Percentiles rank a stretch among this genome's conserved stretches.
phyloP scores from a whole-genome alignment of 257 asterid genomes.

The Scutellaria galericulata region DNA sequence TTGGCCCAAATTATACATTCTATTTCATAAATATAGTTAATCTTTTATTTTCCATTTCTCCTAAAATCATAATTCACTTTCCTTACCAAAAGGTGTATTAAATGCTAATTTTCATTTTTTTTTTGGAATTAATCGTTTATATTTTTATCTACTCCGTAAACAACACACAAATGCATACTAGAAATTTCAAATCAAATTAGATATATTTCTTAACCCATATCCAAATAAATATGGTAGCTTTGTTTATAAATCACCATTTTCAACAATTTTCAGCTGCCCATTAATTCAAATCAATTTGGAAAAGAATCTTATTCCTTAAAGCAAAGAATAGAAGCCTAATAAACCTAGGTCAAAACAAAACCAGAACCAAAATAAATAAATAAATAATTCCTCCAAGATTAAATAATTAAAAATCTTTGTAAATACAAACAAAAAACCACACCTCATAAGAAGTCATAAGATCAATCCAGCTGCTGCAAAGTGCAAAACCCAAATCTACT shows the following conservation, averaged over 20 bases:
- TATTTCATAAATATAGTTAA: too few relatives aligned
- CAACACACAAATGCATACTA: too few relatives aligned
- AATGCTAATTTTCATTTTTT: too few relatives aligned
- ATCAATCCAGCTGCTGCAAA: slow-evolving; percentile 35
- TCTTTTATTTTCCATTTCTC: too few relatives aligned
- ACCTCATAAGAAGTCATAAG: slow-evolving; percentile 15
- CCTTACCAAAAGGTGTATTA: too few relatives aligned
- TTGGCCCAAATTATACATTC: not conserved
- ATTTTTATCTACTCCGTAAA: too few relatives aligned
- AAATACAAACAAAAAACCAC: slow-evolving; percentile 36
- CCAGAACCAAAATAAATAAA: not conserved
- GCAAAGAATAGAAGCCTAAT: slow-evolving; percentile 16
- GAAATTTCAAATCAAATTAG: too few relatives aligned
- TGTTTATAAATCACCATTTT: not conserved
- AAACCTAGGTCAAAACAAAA: slow-evolving; percentile 33
- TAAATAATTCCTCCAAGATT: not conserved
- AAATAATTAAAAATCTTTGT: slow-evolving; percentile 12
- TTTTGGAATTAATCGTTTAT: too few relatives aligned
- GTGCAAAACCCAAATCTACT: slow-evolving; percentile 35
- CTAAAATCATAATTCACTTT: too few relatives aligned
- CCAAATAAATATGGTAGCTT: too few relatives aligned
- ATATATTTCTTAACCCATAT: too few relatives aligned
- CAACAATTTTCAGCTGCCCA: slow-evolving; percentile 17
- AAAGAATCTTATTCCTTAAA: not conserved
- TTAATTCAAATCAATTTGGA: slow-evolving; percentile 15